Conservation (phyloP, 176 grass and related monocot species). For the Rhynchospora pubera region DNA sequence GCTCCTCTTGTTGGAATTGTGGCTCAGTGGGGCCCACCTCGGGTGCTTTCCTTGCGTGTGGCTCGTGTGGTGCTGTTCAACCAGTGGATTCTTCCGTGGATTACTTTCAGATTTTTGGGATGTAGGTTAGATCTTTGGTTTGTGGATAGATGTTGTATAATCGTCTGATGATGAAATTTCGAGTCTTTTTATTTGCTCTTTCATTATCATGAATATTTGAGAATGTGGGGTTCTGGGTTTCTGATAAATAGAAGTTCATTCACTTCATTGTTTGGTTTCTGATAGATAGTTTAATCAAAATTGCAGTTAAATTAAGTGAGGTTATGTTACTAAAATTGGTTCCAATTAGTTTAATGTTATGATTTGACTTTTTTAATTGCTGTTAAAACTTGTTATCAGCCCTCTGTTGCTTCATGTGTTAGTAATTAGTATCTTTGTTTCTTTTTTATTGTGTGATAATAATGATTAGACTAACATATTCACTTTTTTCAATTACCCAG, state of each 20-base stretch:
- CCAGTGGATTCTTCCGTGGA: constrained; percentile 54
- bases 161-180: background rate
- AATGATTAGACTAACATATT: no score
- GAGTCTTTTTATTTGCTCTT: background rate
- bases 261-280: background rate
- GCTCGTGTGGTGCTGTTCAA: constrained; percentile 69
- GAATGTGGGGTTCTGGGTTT: background rate
- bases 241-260: background rate
- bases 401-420: no score
- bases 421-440: no score
- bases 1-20: constrained; percentile 67
- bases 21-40: constrained; percentile 18
- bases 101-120: constrained; percentile 80
- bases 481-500: constrained; percentile 36
- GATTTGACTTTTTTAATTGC: no score
- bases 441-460: no score
- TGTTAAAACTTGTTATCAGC: no score
- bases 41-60: constrained; percentile 66
- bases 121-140: constrained; percentile 40
- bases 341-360: background rate
- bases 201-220: background rate
- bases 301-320: background rate
- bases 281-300: no score
- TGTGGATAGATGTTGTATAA: background rate
- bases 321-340: background rate